These are phyloP conservation scores for Rhizopus microsporus DNA, from an alignment of 371 early-diverging fungal genomes.

Conservation along the genomic window DNA sequence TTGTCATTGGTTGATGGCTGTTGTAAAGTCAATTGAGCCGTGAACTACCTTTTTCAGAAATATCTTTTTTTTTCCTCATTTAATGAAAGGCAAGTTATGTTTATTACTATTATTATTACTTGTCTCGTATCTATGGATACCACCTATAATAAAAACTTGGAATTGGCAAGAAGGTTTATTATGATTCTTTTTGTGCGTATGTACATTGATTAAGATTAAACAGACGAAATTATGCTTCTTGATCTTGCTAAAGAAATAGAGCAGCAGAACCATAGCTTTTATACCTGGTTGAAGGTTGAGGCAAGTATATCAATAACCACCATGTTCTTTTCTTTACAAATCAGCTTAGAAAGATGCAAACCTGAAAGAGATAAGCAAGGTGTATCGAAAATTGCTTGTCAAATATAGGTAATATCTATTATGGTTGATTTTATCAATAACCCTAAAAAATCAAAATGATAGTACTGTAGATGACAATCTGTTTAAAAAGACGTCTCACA, in stretches of 20 bases:
- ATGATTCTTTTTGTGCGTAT: background rate
- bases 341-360: conserved; percentile 14
- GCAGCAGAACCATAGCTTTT: conserved; percentile 17
- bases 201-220: background rate
- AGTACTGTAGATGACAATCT: background rate
- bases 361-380: conserved; percentile 16
- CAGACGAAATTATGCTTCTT: conserved; percentile 19
- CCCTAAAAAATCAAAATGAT: conserved; percentile 8
- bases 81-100: too few species aligned
- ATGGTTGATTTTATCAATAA: background rate
- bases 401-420: conserved; percentile 15
- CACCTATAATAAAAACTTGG: conserved; percentile 17
- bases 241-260: conserved; percentile 12
- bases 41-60: too few species aligned
- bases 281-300: conserved; percentile 19
- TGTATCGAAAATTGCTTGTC: conserved; percentile 16
- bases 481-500: conserved; percentile 14
- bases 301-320: conserved; percentile 4
- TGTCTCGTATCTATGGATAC: background rate
- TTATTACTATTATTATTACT: too few species aligned
- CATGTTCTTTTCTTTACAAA: background rate
- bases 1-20: too few species aligned
- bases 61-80: too few species aligned
- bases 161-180: conserved; percentile 20
- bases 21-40: too few species aligned